Conservation (phyloP, 1,139 yeast genomes). For the Taphrina pruni region DNA sequence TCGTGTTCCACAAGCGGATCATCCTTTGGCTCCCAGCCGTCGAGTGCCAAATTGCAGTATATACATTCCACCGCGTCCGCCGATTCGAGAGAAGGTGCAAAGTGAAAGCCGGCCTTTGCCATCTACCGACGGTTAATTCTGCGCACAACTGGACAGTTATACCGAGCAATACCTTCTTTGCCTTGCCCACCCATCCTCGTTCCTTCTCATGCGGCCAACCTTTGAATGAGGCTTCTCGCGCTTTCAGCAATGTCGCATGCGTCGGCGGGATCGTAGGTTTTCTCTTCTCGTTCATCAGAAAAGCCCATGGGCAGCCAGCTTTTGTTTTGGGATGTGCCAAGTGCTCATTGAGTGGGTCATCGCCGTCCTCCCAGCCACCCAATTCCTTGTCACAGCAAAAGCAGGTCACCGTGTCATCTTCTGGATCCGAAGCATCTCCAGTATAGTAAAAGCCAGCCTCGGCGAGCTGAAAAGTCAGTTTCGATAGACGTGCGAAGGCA, state of each 20-base stretch:
- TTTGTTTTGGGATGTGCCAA: slow-evolving; percentile 52
- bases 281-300: slow-evolving; percentile 28
- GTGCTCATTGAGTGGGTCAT: slow-evolving; percentile 57
- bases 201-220: slow-evolving; percentile 63
- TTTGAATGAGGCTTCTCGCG: slow-evolving; percentile 61
- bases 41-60: slow-evolving; percentile 71
- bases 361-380: slow-evolving; percentile 54
- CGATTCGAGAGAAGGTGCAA: slow-evolving; percentile 62
- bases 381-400: slow-evolving; percentile 60
- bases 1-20: slow-evolving; percentile 56
- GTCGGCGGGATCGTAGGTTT: slow-evolving; percentile 52
- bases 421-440: slow-evolving; percentile 12
- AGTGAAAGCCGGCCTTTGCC: slow-evolving; percentile 75
- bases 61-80: slow-evolving; percentile 75
- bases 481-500: neutral
- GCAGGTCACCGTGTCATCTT: slow-evolving; percentile 64
- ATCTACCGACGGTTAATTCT: slow-evolving; percentile 49
- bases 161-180: slow-evolving; percentile 49
- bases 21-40: slow-evolving; percentile 74
- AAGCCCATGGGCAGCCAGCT: slow-evolving; percentile 31
- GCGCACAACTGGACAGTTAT: neutral
- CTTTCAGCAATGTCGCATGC: slow-evolving; percentile 52
- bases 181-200: slow-evolving; percentile 55
- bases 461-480: slow-evolving; percentile 55
- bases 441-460: slow-evolving; percentile 72